Evolutionary conservation across 2,329 filamentous ascomycete genomes (phyloP).

Genomic region (Phoma sp.): DNA sequence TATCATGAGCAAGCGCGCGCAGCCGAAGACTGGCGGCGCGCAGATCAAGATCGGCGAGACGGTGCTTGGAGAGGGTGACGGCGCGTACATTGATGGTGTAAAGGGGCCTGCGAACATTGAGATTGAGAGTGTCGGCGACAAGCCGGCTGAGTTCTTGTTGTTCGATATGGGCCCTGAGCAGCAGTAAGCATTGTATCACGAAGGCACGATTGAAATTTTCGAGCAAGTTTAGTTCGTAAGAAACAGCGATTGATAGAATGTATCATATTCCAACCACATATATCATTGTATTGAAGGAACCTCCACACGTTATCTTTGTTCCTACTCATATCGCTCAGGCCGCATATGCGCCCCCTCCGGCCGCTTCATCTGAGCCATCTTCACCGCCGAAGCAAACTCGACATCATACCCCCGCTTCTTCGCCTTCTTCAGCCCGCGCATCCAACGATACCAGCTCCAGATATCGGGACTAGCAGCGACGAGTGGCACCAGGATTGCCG

Average conservation of each 20-base stretch:
- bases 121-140: constrained; percentile 55
- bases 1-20: constrained; percentile 65
- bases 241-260: neutral
- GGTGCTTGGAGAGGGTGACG: constrained; percentile 77
- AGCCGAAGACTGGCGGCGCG: constrained; percentile 71
- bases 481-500: neutral
- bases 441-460: neutral
- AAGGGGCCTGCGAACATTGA: constrained; percentile 52
- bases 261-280: neutral
- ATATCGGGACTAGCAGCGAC: neutral
- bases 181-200: constrained; percentile 12
- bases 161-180: constrained; percentile 55
- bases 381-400: neutral
- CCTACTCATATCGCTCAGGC: constrained; percentile 1
- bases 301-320: neutral
- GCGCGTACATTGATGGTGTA: constrained; percentile 70
- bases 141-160: constrained; percentile 55
- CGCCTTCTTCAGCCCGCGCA: neutral
- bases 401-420: neutral
- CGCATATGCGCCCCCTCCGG: neutral
- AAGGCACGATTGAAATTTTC: no score
- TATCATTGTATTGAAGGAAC: no score
- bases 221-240: neutral
- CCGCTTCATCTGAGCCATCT: neutral
- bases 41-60: constrained; percentile 73